Evolutionary conservation across 768 basidiomycete species (phyloP), one percentile per base, ranked within the genome.

Genomic region (Russula olivacea): DNA sequence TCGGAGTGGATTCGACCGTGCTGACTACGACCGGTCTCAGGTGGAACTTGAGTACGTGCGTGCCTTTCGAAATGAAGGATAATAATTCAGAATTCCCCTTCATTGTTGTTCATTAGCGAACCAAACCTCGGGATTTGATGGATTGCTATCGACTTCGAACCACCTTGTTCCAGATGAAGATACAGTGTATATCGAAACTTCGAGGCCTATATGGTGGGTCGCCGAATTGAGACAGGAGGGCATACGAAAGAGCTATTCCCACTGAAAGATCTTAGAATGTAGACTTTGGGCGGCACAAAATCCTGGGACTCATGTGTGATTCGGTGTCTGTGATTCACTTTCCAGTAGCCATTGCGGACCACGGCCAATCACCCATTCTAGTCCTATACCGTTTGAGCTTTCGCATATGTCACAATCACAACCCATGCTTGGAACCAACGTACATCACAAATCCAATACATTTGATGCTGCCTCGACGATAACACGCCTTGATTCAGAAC

Each of bases 121-220:
- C 21, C 73, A 78, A 50, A 74, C 77, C 65, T 97, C 94, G 0
- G 91, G 87, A 0, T 91, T 98, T 63, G 86, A 89, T 45, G 91
- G 91, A 0, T 69, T 92, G 25, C 73, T 99, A 0, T 98, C 96
- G 0, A 97, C 95, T 0, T 98, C 95, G 0, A 99, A 99, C 69
- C 93, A 97, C 68, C 79, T 99, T 8, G 71, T 92, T 0, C 85
- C 86, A 0, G 79, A 80, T 1, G 80, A 88, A 64, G 75, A 79
- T 21, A 71, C 79, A 1, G 88, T 97, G 6, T 83, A 80, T 71
- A 77, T 98, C 56, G 82, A 81, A 71, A 98, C 94, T 0, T 82
- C 87, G 25, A 82, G 80, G 55, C 89, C 93, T 0, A 88, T 99
- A 48, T 88, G 91, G 83, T 99, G 95, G 96, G 89, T 88, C 25